Evolutionary conservation across 1,139 yeast species (phyloP), one percentile per base, ranked within the genome.

Genomic region (Pneumocystis carinii): DNA sequence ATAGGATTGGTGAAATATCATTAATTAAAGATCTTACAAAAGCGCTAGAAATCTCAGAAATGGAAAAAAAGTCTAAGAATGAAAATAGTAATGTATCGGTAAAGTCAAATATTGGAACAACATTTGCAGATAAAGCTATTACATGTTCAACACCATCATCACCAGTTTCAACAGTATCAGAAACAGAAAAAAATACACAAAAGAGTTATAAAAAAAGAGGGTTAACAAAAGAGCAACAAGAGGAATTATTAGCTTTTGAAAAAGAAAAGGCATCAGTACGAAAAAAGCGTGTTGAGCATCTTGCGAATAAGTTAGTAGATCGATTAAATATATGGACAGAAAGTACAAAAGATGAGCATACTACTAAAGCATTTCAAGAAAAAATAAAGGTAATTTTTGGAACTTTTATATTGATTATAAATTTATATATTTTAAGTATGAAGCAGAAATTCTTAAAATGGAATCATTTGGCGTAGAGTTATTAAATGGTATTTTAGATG

Each of bases 391-490:
- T 48, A 48, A n/a, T 24, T 19, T 12, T 39, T 14, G 12, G 10
- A 59, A 19, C 29, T 59, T 24, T n/a, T 37, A 32, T 41, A 56
- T 29, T 68, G 15, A 24, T 17, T 17, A 15, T 24, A 14, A 37
- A 63, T 24, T 48, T 48, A 48, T 24, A n/a, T 48, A 19, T 48
- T 37, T 48, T 48, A 48, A 48, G 61, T 63, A 66, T 59, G 97
- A 90, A 74, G 96, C 96, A 1, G 95, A 90, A 71, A 80, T 86
- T 60, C 80, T 92, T 67, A 90, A 90, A 72, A 84, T 89, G 87
- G 97, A 90, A 74, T 87, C 96, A 62, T 92, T 90, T 75, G 97
- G 97, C 8, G 77, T 90, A 62, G 96, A 90, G 72, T 85, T 90
- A 60, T 79, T 92, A 65, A 97, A 90, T 71, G 81, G 55, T 48